Conservation (phyloP, 208 protist species). For the Trypanosoma mega region DNA sequence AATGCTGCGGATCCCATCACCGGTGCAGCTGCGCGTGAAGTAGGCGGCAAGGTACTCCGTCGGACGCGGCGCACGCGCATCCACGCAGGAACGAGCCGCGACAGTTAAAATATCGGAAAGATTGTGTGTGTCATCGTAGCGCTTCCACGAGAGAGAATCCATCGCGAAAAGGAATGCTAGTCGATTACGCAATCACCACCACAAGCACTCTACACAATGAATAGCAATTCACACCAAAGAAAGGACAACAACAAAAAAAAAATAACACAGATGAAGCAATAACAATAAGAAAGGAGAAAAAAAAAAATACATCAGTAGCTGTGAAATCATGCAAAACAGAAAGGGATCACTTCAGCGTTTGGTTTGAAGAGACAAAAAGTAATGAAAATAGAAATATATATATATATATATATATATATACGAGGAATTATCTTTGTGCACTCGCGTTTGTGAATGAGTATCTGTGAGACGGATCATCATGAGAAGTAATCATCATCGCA, state of each 20-base stretch:
- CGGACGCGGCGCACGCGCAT: slow-evolving; percentile 42
- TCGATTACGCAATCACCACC: slow-evolving; percentile 1
- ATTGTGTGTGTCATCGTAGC: slow-evolving; percentile 70
- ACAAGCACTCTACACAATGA: neutral
- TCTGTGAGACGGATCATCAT: neutral
- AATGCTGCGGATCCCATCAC: slow-evolving; percentile 21
- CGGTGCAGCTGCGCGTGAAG: slow-evolving; percentile 43
- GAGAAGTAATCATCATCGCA: neutral
- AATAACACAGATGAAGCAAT: neutral
- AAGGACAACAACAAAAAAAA: neutral
- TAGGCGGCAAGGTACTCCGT: slow-evolving; percentile 67
- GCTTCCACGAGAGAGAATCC: slow-evolving; percentile 64
- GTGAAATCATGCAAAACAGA: neutral
- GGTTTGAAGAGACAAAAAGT: neutral
- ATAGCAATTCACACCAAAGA: neutral
- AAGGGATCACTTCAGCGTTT: neutral
- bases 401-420: slow-evolving; percentile 6
- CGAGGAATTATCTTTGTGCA: neutral
- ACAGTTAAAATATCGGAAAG: slow-evolving; percentile 70
- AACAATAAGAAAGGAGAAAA: slow-evolving; percentile 9
- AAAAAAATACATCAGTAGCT: slow-evolving; percentile 5
- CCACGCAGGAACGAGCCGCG: slow-evolving; percentile 75
- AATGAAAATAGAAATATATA: neutral
- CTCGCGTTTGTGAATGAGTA: neutral
- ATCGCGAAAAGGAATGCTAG: no score